A percentile compares a stretch with the other conserved stretches of the same genome.
Conservation (phyloP, 2,329 filamentous ascomycete genomes). For the Westerdykella ornata region DNA sequence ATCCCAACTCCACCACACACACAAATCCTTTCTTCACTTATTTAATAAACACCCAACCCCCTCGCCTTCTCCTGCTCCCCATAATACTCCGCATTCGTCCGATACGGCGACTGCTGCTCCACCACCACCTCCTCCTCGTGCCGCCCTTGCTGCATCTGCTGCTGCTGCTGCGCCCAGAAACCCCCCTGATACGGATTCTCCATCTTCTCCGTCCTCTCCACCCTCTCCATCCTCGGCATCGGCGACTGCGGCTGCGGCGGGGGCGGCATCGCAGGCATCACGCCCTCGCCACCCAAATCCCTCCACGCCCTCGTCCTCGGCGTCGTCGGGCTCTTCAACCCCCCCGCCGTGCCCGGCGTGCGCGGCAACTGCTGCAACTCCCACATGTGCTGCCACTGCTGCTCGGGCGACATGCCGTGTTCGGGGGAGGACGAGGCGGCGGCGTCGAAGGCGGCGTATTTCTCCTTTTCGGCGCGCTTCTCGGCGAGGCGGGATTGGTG, state of each 20-base stretch:
- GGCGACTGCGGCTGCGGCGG: neutral
- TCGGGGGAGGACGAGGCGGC: conserved; percentile 18
- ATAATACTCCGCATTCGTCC: neutral
- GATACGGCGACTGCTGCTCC: neutral
- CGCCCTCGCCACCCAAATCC: neutral
- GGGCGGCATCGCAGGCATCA: neutral
- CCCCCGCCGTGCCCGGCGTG: conserved; percentile 28
- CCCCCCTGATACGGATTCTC: conserved; percentile 2
- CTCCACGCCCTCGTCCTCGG: conserved; percentile 32
- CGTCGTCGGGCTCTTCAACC: conserved; percentile 28
- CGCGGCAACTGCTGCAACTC: conserved; percentile 36
- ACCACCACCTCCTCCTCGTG: neutral
- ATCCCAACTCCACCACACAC: too few relatives aligned
- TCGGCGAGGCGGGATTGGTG: conserved; percentile 24
- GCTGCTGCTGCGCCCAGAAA: conserved; percentile 9
- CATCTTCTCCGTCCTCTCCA: neutral
- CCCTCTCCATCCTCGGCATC: neutral
- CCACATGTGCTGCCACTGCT: conserved; percentile 40
- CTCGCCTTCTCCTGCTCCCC: neutral
- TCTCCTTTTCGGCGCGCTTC: conserved; percentile 34
- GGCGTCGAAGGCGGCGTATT: conserved; percentile 17
- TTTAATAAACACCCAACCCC: neutral
- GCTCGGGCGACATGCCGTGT: conserved; percentile 31
- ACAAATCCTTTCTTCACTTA: too few relatives aligned
- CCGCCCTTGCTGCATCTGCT: neutral